A percentile compares a stretch with the other conserved stretches of the same genome.
phyloP scores from a whole-genome alignment of 2,329 filamentous ascomycete species.

The Aspergillus floridensis region DNA sequence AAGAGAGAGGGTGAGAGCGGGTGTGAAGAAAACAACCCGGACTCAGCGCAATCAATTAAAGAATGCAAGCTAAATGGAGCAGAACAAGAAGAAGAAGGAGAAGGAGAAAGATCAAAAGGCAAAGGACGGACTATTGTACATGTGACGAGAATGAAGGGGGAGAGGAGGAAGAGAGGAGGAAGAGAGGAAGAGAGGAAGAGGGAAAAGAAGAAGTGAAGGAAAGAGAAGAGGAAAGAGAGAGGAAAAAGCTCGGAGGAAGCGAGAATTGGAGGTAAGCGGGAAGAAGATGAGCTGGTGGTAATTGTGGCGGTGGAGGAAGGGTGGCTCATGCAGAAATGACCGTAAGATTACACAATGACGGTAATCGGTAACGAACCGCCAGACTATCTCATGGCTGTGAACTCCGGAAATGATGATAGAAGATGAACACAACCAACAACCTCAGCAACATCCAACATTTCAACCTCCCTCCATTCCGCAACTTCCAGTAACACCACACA shows the following conservation, averaged over 20 bases:
- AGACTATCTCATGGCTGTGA: too few species aligned
- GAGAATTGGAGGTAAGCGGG: constrained; percentile 7
- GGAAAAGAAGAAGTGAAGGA: constrained; percentile 17
- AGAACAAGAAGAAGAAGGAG: constrained; percentile 4
- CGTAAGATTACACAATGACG: neutral
- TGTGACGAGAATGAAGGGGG: constrained; percentile 5
- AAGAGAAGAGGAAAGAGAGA: constrained; percentile 15
- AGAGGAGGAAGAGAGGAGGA: constrained; percentile 6
- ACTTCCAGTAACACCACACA: neutral
- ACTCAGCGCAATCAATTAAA: neutral
- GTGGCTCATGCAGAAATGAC: constrained; percentile 4
- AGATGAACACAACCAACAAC: neutral
- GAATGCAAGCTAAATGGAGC: constrained; percentile 3
- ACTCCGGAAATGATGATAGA: neutral
- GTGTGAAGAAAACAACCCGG: constrained; percentile 6
- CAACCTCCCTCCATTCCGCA: neutral
- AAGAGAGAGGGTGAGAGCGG: constrained; percentile 16
- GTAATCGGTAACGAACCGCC: neutral
- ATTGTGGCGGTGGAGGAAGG: constrained; percentile 17
- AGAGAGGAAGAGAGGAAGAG: constrained; percentile 12
- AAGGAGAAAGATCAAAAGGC: constrained; percentile 6
- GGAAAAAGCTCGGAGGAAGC: constrained; percentile 16
- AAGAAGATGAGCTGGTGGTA: constrained; percentile 17
- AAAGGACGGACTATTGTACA: constrained; percentile 22
- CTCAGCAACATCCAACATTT: neutral